Base-by-base conservation (phyloP, 2,329 filamentous ascomycete species). In the Pseudomassariella vexata region DNA sequence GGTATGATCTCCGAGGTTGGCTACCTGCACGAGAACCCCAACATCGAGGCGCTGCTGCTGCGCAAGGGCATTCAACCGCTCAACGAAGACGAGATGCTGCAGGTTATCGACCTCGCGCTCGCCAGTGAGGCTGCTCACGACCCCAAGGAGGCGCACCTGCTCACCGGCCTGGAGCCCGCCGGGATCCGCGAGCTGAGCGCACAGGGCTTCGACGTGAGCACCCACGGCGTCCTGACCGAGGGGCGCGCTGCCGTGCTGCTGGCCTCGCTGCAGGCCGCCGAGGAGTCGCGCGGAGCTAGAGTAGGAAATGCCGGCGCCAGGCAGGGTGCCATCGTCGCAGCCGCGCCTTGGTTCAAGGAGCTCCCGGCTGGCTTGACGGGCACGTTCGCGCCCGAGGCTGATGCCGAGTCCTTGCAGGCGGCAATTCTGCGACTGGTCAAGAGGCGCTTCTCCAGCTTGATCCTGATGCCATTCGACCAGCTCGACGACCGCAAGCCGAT, bases 1-100 rank as follows among this genome's bases (percentile, higher is more conserved):
- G 47, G 49, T 2, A 49, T 61, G 45, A 52, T 67, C 17, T 49
- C 50, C 0, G 60, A 57, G 7, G 49, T 55, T 5, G 54, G 55
- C 1, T 54, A 54, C 24, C 33, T 59, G 1, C 50, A 50, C 12
- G 53, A 59, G 19, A 53, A 55, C 19, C 48, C 46, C 0, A 39
- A 40, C 2, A 41, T 49, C 11, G 43, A 47, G 16, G 32, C 34
- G 1, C 16, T 47, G 1, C 29, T 52, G 0, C n/a, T 48, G 0
- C 34, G 44, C 0, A 43, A 31, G n/a, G 49, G 47, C 0, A 38
- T 48, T 14, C 35, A 49, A 9, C 41, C 41, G 1, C 24, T 52
- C 0, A 41, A 27, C 18, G 45, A 52, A 21, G 36, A 38, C 1
- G 46, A 48, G 9, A 41, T 52, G 17, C 33, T 50, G 6, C 42